A percentile compares a stretch with the other conserved stretches of the same genome.
These are phyloP conservation scores for Penicillium freii DNA, from an alignment of 2,329 filamentous ascomycete genomes.

Conservation along the genomic window DNA sequence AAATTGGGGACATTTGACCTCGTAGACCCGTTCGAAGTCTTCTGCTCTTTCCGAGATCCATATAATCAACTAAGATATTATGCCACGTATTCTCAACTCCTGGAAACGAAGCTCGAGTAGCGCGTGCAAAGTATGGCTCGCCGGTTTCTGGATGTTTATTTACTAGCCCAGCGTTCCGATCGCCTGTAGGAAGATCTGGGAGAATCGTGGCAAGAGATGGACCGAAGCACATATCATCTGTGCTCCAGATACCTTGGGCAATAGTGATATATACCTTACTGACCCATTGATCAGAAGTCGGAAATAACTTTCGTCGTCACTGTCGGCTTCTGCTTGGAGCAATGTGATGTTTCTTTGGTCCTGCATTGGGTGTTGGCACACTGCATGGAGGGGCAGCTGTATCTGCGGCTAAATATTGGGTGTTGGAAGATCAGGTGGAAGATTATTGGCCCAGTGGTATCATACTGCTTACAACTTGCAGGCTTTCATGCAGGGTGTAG, in stretches of 20 bases:
- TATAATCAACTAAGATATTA: slow-evolving; percentile 3
- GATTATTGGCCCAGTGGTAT: background rate
- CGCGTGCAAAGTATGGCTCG: slow-evolving; percentile 22
- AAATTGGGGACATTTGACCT: background rate
- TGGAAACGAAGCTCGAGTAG: slow-evolving; percentile 19
- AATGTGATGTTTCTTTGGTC: background rate
- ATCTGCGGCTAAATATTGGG: background rate
- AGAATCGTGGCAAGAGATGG: slow-evolving; percentile 26
- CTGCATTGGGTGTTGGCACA: background rate
- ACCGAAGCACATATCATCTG: slow-evolving; percentile 32
- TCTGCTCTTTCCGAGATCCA: background rate
- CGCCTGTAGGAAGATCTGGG: slow-evolving; percentile 24
- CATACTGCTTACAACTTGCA: background rate
- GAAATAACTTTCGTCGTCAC: background rate
- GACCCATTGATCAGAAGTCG: background rate
- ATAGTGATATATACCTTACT: slow-evolving; percentile 33
- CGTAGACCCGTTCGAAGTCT: background rate
- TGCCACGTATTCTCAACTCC: slow-evolving; percentile 26
- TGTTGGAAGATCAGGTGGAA: background rate
- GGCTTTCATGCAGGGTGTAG: background rate
- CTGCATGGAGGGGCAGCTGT: background rate
- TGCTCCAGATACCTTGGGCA: slow-evolving; percentile 24
- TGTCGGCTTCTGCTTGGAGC: background rate
- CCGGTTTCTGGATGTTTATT: slow-evolving; percentile 15
- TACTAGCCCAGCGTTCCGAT: slow-evolving; percentile 34